Evolutionary conservation across 176 grass and related monocot species (phyloP), one percentile per base, ranked within the genome.

Genomic region (Aegilops speltoides): DNA sequence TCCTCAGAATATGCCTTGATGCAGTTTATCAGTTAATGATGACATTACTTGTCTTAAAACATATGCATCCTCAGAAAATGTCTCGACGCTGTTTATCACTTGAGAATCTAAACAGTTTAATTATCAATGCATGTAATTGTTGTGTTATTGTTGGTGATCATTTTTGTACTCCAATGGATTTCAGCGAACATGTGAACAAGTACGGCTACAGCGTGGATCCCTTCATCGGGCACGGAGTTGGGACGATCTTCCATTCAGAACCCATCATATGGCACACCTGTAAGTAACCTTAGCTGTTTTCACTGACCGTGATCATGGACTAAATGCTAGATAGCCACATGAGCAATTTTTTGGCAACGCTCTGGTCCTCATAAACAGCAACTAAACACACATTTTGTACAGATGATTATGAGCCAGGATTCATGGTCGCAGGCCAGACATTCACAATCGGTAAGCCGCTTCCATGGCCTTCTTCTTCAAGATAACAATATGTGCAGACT

Each of bases 371-470:
- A 32, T 31, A 83, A 16, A 36, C 64, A 20, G 14, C 48, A 14
- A 73, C 15, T 38, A 22, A 81, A 29, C 17, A 80, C 3, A 11
- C 14, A 2, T 17, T 76, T 87, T 15, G 8, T 66, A 8, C 76
- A 98, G 96, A 88, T 68, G 91, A 98, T 81, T 71, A 94, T 36
- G 89, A 81, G 61, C 87, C 89, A 6, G 97, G 97, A 2, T 77
- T 82, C 70, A 98, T 98, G 97, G 92, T 96, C 10, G 92, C 91
- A 87, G 91, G 88, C 60, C 93, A 98, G 91, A 98, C 97, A 68
- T 98, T 98, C 86, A 98, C 94, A 73, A 91, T 96, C 9, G 94
- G 93, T 98, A 89, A n/a, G 22, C 77, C 40, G 14, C 32, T 70
- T 67, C 10, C 15, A 69, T 23, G 14, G n/a, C 37, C 54, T 59